Conservation (phyloP, 1,284 basidiomycete genomes). For the Austroboletus sp. region DNA sequence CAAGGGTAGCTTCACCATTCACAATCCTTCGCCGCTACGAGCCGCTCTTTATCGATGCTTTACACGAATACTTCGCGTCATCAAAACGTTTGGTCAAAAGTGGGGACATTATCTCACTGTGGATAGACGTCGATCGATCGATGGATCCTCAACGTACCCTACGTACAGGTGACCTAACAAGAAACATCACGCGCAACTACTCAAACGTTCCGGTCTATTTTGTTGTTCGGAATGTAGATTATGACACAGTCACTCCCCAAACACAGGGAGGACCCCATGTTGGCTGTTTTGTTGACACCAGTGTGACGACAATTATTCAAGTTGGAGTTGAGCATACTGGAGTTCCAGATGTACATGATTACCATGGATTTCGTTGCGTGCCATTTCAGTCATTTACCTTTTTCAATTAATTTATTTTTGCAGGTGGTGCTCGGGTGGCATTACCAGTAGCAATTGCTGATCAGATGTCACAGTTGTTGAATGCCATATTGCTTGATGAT, state of each 20-base stretch:
- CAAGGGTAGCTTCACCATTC: conserved; percentile 77
- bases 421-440: conserved; percentile 8
- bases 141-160: conserved; percentile 17
- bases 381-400: neutral
- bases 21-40: conserved; percentile 74
- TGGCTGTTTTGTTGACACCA: conserved; percentile 80
- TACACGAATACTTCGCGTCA: conserved; percentile 63
- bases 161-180: conserved; percentile 6
- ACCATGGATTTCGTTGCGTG: conserved; percentile 47
- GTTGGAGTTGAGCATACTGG: conserved; percentile 67
- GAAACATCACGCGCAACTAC: neutral
- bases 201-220: conserved; percentile 61
- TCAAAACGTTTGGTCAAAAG: conserved; percentile 61
- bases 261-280: conserved; percentile 52
- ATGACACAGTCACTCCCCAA: conserved; percentile 43
- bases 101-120: conserved; percentile 77
- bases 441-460: conserved; percentile 23
- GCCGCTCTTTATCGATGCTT: conserved; percentile 56
- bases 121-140: conserved; percentile 52
- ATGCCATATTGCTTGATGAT: conserved; percentile 50
- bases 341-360: conserved; percentile 56
- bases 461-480: conserved; percentile 46
- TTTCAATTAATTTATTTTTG: conserved; percentile 11
- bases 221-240: conserved; percentile 70
- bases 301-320: conserved; percentile 70